phyloP scores from a whole-genome alignment of 2,329 filamentous ascomycete genomes.

The Colletotrichum camelliae region DNA sequence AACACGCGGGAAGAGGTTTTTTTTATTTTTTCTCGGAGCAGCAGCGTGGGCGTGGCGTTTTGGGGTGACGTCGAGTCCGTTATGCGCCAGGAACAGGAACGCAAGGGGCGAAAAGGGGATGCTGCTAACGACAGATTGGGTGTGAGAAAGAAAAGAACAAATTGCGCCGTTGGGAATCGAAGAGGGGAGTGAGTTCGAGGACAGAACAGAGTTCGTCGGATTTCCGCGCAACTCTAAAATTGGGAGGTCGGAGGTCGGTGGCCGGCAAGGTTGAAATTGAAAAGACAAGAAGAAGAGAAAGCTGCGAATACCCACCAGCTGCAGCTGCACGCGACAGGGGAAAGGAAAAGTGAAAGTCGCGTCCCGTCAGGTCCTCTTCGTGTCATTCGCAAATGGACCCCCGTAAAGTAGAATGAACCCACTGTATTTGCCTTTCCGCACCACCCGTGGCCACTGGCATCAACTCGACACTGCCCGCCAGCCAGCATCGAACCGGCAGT shows the following conservation, averaged over 20 bases:
- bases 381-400: neutral
- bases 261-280: neutral
- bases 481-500: neutral
- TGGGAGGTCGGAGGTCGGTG: neutral
- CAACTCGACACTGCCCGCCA: neutral
- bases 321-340: neutral
- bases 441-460: neutral
- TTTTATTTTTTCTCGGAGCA: neutral
- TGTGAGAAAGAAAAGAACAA: neutral
- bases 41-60: neutral
- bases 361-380: neutral
- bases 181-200: neutral
- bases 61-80: constrained; percentile 7
- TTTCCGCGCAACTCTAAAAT: neutral
- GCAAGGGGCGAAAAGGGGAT: neutral
- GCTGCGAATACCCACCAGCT: too few relatives aligned
- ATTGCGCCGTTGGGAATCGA: neutral
- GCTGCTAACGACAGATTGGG: neutral
- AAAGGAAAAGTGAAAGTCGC: neutral
- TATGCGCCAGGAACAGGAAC: constrained; percentile 8
- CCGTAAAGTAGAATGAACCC: neutral
- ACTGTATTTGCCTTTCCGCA: neutral
- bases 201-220: neutral
- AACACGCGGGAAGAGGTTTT: neutral
- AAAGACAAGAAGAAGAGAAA: neutral